Conservation (phyloP, 179 eudicot species). For the Spergularia azorica region DNA sequence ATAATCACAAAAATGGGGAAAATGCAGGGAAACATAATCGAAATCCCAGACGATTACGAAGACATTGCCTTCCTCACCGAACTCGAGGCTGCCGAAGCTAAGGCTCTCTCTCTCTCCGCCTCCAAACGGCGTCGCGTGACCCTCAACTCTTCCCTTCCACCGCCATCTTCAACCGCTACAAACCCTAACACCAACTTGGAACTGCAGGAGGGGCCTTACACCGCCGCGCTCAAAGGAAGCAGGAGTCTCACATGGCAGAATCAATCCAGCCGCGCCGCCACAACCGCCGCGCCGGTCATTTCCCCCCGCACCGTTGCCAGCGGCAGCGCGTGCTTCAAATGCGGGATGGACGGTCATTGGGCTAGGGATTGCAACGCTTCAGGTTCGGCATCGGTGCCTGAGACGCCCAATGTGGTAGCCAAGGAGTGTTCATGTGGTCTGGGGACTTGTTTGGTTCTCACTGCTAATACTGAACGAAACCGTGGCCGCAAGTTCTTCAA, state of each 20-base stretch:
- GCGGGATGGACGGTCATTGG: conserved; percentile 46
- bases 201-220: conserved; percentile 37
- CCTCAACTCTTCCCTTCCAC: not conserved
- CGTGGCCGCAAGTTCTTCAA: conserved; percentile 47
- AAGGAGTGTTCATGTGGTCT: conserved; percentile 45
- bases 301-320: not conserved
- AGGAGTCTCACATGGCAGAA: conserved; percentile 36
- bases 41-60: conserved; percentile 22
- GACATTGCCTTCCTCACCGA: conserved; percentile 33
- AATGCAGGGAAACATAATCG: conserved; percentile 2
- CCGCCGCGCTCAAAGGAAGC: conserved; percentile 44
- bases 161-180: not conserved
- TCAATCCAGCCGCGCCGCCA: not conserved
- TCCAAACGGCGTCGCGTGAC: conserved; percentile 34
- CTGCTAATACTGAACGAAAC: conserved; percentile 50
- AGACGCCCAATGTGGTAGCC: conserved; percentile 23
- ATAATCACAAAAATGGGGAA: not conserved
- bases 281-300: not conserved
- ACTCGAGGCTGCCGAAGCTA: conserved; percentile 39
- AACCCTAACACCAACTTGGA: not conserved
- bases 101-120: conserved; percentile 28
- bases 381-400: not conserved
- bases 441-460: conserved; percentile 40
- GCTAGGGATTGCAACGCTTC: conserved; percentile 35
- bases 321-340: conserved; percentile 39